A percentile compares a stretch with the other conserved stretches of the same genome.
phyloP scores from a whole-genome alignment of 208 protist genomes.

The Acanthamoeba healyi region DNA sequence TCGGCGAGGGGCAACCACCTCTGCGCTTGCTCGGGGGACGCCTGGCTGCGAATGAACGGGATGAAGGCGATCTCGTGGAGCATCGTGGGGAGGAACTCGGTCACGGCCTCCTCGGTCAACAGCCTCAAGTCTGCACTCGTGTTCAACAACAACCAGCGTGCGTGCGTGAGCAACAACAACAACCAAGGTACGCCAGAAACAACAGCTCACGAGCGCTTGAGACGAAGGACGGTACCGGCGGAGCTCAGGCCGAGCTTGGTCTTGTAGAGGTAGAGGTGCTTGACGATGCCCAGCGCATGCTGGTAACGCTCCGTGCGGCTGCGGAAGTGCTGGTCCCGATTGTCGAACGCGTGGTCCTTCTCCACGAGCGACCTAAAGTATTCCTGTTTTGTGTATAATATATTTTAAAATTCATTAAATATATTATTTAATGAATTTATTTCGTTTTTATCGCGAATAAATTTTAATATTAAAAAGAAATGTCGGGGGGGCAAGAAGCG shows the following conservation, averaged over 20 bases:
- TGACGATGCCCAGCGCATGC: slow-evolving; percentile 49
- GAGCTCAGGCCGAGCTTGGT: slow-evolving; percentile 29
- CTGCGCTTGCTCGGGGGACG: slow-evolving; percentile 39
- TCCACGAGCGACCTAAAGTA: slow-evolving; percentile 8
- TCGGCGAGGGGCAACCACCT: slow-evolving; percentile 65
- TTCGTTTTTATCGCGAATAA: too few species aligned
- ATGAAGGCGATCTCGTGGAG: slow-evolving; percentile 72
- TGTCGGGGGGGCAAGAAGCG: not conserved
- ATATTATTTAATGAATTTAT: too few species aligned
- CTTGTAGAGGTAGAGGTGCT: slow-evolving; percentile 64
- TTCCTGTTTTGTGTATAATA: too few species aligned
- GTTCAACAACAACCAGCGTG: not conserved
- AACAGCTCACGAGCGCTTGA: not conserved
- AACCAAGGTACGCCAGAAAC: too few species aligned
- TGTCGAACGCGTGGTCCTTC: slow-evolving; percentile 65
- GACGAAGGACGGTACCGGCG: not conserved
- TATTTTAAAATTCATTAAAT: not conserved
- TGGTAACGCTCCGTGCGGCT: slow-evolving; percentile 26
- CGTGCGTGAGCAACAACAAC: not conserved
- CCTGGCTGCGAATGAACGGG: slow-evolving; percentile 73
- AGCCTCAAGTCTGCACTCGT: slow-evolving; percentile 5
- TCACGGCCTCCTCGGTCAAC: slow-evolving; percentile 35
- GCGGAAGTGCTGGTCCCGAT: slow-evolving; percentile 35
- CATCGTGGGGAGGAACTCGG: slow-evolving; percentile 30
- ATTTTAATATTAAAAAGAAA: not conserved